A percentile compares a stretch with the other conserved stretches of the same genome.
These are phyloP conservation scores for Penicillium canariense DNA, from an alignment of 495 filamentous ascomycete genomes.

Conservation along the genomic window DNA sequence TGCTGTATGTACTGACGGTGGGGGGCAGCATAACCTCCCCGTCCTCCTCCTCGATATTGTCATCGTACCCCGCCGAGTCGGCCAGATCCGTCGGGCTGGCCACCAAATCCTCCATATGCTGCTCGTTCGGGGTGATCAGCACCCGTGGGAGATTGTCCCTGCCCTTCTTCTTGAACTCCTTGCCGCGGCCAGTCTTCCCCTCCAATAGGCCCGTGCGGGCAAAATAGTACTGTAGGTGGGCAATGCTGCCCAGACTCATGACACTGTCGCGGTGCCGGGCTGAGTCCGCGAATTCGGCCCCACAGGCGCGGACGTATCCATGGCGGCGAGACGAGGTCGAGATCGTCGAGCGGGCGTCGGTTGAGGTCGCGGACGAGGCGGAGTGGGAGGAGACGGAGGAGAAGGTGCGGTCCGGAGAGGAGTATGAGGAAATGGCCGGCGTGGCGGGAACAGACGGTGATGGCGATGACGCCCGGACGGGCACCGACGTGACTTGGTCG, in stretches of 20 bases:
- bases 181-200: slow-evolving; percentile 84
- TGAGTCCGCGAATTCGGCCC: slow-evolving; percentile 86
- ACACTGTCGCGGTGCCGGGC: slow-evolving; percentile 89
- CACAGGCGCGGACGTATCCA: slow-evolving; percentile 88
- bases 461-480: slow-evolving; percentile 52
- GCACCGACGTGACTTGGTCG: slow-evolving; percentile 28
- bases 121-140: slow-evolving; percentile 43
- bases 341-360: slow-evolving; percentile 51
- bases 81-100: slow-evolving; percentile 53
- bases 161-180: slow-evolving; percentile 62
- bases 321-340: slow-evolving; percentile 61
- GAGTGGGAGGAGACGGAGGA: slow-evolving; percentile 75
- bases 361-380: slow-evolving; percentile 59
- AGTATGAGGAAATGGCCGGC: slow-evolving; percentile 61
- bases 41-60: slow-evolving; percentile 56
- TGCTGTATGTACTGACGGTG: slow-evolving; percentile 92
- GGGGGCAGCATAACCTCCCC: slow-evolving; percentile 82
- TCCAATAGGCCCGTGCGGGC: slow-evolving; percentile 90
- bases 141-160: slow-evolving; percentile 39
- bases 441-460: slow-evolving; percentile 59
- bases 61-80: slow-evolving; percentile 46
- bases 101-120: slow-evolving; percentile 41
- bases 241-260: slow-evolving; percentile 92
- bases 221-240: slow-evolving; percentile 97
- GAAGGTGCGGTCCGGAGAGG: slow-evolving; percentile 67